Evolutionary conservation across 2,329 filamentous ascomycete species (phyloP).

Genomic region (Madurella mycetomatis): DNA sequence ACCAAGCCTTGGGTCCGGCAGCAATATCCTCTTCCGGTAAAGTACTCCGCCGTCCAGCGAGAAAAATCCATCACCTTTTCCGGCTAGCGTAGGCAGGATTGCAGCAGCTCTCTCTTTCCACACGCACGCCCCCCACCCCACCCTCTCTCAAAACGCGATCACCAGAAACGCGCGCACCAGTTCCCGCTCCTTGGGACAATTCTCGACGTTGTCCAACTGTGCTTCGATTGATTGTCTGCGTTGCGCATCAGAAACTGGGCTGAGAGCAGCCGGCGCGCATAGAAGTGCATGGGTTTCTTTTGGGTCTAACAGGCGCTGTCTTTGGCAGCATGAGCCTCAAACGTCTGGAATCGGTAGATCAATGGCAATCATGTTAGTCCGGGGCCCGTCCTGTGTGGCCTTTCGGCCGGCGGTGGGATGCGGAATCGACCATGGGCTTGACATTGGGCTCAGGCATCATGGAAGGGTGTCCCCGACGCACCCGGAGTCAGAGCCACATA

Average conservation of each 20-base stretch:
- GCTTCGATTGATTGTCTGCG: not conserved
- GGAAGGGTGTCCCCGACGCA: slow-evolving; percentile 34
- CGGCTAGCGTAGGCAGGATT: slow-evolving; percentile 17
- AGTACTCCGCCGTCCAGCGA: slow-evolving; percentile 25
- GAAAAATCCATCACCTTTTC: slow-evolving; percentile 15
- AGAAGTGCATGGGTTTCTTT: slow-evolving; percentile 4
- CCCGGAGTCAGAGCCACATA: slow-evolving; percentile 37
- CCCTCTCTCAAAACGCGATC: not conserved
- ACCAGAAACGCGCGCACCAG: slow-evolving; percentile 15
- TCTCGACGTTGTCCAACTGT: not conserved
- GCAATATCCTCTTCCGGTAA: slow-evolving; percentile 29
- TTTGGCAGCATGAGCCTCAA: slow-evolving; percentile 29
- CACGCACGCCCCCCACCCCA: too few species aligned
- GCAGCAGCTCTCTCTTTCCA: not conserved
- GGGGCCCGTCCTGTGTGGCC: slow-evolving; percentile 9
- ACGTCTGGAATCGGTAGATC: slow-evolving; percentile 39
- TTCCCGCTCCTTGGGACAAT: not conserved
- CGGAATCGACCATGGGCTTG: slow-evolving; percentile 11
- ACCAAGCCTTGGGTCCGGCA: slow-evolving; percentile 28
- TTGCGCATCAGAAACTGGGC: not conserved
- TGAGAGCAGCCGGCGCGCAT: not conserved
- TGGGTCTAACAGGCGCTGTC: not conserved
- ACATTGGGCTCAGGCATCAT: slow-evolving; percentile 27
- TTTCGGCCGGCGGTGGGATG: slow-evolving; percentile 20
- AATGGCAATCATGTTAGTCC: slow-evolving; percentile 29